Conservation (phyloP, 2,329 filamentous ascomycete species). For the Neonectria hederae region DNA sequence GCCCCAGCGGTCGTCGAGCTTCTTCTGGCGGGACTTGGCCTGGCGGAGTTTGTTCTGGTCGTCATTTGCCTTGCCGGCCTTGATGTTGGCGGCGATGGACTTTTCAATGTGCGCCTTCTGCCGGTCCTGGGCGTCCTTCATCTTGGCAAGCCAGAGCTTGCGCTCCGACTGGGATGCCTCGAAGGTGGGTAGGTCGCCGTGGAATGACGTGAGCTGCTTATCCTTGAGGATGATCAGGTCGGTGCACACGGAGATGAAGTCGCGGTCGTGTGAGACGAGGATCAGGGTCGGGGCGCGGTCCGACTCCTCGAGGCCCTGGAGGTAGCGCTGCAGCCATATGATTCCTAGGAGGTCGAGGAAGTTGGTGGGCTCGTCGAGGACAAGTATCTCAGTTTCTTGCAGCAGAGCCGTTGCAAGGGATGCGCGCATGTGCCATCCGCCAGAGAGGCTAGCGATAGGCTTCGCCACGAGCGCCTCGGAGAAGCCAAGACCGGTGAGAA, state of each 20-base stretch:
- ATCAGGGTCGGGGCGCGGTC: conserved; percentile 72
- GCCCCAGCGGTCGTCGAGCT: conserved; percentile 83
- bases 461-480: conserved; percentile 68
- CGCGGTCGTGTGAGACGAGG: conserved; percentile 85
- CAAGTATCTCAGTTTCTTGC: conserved; percentile 78
- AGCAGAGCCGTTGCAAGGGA: conserved; percentile 73
- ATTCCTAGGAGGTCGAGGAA: conserved; percentile 86
- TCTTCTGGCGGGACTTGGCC: conserved; percentile 85
- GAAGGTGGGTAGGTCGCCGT: conserved; percentile 77
- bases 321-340: conserved; percentile 82
- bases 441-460: conserved; percentile 73
- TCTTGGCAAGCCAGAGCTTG: conserved; percentile 72
- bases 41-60: conserved; percentile 89
- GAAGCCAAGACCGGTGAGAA: conserved; percentile 78
- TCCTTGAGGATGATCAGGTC: conserved; percentile 82
- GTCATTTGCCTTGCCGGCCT: conserved; percentile 77
- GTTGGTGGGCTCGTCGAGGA: conserved; percentile 89
- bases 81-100: conserved; percentile 78
- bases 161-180: conserved; percentile 74
- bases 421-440: conserved; percentile 79
- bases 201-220: conserved; percentile 76
- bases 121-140: conserved; percentile 84
- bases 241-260: conserved; percentile 80
- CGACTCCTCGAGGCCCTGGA: conserved; percentile 64
- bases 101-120: conserved; percentile 84